Percentiles rank a stretch among this genome's conserved stretches.
phyloP scores from a whole-genome alignment of 805 yeast species.

The Lipomyces japonicus region DNA sequence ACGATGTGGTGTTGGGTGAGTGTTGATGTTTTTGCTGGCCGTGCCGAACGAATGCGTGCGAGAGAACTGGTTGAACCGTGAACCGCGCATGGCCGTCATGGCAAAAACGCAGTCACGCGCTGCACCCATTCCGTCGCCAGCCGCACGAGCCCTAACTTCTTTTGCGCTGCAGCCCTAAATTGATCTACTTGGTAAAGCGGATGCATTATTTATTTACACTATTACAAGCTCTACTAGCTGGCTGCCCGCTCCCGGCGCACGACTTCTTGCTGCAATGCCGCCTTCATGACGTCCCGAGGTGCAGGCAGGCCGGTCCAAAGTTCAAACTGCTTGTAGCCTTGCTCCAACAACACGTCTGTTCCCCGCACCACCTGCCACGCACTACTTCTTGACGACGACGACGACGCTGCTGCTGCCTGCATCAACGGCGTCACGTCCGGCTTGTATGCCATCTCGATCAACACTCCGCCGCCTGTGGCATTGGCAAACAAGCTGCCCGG shows the following conservation, averaged over 20 bases:
- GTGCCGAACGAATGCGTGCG: too few species aligned
- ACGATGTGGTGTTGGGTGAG: too few species aligned
- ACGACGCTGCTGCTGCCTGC: conserved; percentile 54
- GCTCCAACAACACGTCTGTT: conserved; percentile 84
- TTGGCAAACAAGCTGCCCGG: conserved; percentile 12
- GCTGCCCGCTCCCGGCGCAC: conserved; percentile 6
- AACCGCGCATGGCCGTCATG: too few species aligned
- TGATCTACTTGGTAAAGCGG: too few species aligned
- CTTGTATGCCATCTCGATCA: conserved; percentile 92
- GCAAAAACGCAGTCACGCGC: too few species aligned
- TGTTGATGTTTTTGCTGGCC: too few species aligned
- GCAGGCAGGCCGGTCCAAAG: conserved; percentile 54
- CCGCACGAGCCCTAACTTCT: too few species aligned
- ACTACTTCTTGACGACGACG: conserved; percentile 44
- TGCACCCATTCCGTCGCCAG: too few species aligned
- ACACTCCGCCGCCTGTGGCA: conserved; percentile 25
- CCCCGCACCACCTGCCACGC: conserved; percentile 89
- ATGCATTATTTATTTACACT: too few species aligned
- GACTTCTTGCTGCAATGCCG: conserved; percentile 18
- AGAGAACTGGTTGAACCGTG: too few species aligned
- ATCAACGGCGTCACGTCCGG: conserved; percentile 84
- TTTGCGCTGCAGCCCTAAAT: too few species aligned
- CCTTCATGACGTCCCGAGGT: conserved; percentile 27
- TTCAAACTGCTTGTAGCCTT: conserved; percentile 83
- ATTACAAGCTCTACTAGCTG: neutral